A percentile compares a stretch with the other conserved stretches of the same genome.
These are phyloP conservation scores for Cyclotella distinguenda DNA, from an alignment of 108 stramenopile species.

Conservation along the genomic window DNA sequence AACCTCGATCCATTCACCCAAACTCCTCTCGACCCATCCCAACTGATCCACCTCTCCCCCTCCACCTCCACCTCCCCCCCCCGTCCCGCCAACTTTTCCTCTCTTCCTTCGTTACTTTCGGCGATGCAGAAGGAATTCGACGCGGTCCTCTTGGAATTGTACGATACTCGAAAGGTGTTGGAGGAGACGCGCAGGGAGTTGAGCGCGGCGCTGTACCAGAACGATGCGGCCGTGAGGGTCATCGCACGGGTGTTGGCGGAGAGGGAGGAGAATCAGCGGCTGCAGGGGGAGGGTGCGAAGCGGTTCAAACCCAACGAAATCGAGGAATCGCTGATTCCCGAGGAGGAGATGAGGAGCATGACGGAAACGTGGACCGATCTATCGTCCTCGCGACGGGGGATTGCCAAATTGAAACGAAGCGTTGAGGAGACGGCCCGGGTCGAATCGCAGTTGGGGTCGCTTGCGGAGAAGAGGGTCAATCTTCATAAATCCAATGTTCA, in stretches of 20 bases:
- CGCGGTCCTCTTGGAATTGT: slow-evolving; percentile 83
- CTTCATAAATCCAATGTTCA: slow-evolving; percentile 53
- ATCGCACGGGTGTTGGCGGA: slow-evolving; percentile 87
- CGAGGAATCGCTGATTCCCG: not conserved
- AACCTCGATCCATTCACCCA: slow-evolving; percentile 72
- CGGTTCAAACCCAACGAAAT: not conserved
- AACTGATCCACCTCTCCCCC: slow-evolving; percentile 49
- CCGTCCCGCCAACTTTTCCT: slow-evolving; percentile 51
- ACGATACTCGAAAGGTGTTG: slow-evolving; percentile 78
- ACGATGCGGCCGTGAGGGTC: slow-evolving; percentile 94
- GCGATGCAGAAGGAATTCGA: slow-evolving; percentile 92
- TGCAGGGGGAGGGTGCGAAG: slow-evolving; percentile 30
- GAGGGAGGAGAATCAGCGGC: slow-evolving; percentile 75
- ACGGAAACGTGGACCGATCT: not conserved
- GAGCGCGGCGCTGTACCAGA: slow-evolving; percentile 91
- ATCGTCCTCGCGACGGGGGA: not conserved
- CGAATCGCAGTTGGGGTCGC: slow-evolving; percentile 26
- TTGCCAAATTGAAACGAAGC: slow-evolving; percentile 27
- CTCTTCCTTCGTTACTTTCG: no score
- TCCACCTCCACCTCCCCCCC: slow-evolving; percentile 60
- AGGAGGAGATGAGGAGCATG: slow-evolving; percentile 20
- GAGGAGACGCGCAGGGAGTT: slow-evolving; percentile 88
- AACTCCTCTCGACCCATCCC: slow-evolving; percentile 61
- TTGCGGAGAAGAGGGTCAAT: slow-evolving; percentile 32
- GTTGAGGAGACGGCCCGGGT: slow-evolving; percentile 14